These are phyloP conservation scores for Tulasnella sp. DNA, from an alignment of 768 basidiomycete species.

Conservation along the genomic window DNA sequence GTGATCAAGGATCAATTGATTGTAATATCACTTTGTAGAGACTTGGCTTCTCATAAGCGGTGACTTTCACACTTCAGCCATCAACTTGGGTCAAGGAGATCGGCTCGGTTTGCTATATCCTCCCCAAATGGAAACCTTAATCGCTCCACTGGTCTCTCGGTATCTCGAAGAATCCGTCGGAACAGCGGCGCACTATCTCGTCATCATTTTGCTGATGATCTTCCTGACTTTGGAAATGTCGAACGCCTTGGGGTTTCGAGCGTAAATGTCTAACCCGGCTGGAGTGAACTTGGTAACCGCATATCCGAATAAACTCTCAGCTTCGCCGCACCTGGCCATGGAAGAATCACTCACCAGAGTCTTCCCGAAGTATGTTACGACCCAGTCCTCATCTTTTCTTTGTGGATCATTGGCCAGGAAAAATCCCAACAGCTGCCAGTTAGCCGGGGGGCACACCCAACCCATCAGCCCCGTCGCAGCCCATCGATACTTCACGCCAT, in stretches of 20 bases:
- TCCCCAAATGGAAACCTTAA: no score
- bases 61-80: no score
- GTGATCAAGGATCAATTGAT: no score
- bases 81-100: no score
- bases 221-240: slow-evolving; percentile 4
- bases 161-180: slow-evolving; percentile 7
- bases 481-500: slow-evolving; percentile 7
- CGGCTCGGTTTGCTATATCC: no score
- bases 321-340: neutral
- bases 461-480: neutral
- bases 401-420: neutral
- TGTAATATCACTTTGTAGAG: no score
- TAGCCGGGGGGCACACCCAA: neutral
- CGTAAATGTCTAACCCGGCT: slow-evolving; percentile 7
- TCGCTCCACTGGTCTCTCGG: neutral
- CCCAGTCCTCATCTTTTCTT: slow-evolving; percentile 9
- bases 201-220: slow-evolving; percentile 5
- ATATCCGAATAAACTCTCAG: neutral
- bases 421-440: slow-evolving; percentile 12
- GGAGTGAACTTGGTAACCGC: neutral
- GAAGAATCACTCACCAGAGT: slow-evolving; percentile 3
- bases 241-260: slow-evolving; percentile 5
- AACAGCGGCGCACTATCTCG: neutral
- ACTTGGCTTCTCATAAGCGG: no score
- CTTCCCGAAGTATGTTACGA: slow-evolving; percentile 9